Percentiles rank a stretch among this genome's conserved stretches.
Conservation (phyloP, 306 rosid genomes). For the Vigna angularis region DNA sequence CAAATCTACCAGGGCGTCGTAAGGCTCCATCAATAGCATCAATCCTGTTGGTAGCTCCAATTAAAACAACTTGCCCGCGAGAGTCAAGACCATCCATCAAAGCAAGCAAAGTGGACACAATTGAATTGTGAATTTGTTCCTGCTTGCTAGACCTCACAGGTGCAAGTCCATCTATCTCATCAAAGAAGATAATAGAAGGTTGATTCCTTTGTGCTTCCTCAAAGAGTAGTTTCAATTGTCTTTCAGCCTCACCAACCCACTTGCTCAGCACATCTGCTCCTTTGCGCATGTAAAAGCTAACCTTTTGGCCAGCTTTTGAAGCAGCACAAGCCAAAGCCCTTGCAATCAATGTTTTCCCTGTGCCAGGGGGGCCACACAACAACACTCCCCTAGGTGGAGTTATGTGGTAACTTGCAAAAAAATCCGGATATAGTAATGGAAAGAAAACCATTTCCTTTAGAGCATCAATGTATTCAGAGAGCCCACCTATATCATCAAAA, state of each 20-base stretch:
- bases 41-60: conserved; percentile 97
- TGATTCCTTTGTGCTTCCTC: conserved; percentile 99
- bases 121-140: conserved; percentile 98
- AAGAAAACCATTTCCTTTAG: conserved; percentile 98
- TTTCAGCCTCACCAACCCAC: conserved; percentile 99
- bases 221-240: conserved; percentile 94
- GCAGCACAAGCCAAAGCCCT: conserved; percentile 99
- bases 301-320: conserved; percentile 99
- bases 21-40: conserved; percentile 99
- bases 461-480: conserved; percentile 89
- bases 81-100: conserved; percentile 99
- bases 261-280: conserved; percentile 98
- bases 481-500: conserved; percentile 96
- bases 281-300: conserved; percentile 98
- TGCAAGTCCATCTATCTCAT: conserved; percentile 98
- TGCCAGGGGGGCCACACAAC: conserved; percentile 99
- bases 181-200: conserved; percentile 96
- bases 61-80: conserved; percentile 98
- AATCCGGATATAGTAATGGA: conserved; percentile 94
- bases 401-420: conserved; percentile 94
- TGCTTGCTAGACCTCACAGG: conserved; percentile 99
- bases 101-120: conserved; percentile 98
- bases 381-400: conserved; percentile 98
- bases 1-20: conserved; percentile 99
- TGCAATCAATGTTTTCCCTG: conserved; percentile 96